Conservation (phyloP, 768 basidiomycete species). For the Holtermanniella nyarrowii region DNA sequence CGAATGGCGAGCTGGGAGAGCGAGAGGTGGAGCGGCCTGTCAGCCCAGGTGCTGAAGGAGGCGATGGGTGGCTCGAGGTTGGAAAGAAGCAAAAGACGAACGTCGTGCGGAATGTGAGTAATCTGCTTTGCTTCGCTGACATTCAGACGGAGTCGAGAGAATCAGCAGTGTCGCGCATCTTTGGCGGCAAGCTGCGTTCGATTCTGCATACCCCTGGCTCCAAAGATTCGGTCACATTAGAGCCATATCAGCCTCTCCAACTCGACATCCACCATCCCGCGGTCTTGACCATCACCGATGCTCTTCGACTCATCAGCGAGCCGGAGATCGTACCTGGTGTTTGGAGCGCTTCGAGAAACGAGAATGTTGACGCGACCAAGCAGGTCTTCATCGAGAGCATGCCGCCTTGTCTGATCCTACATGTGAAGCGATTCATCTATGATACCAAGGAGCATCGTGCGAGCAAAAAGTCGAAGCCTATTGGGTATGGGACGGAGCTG, state of each 20-base stretch:
- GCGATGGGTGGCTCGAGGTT: conserved; percentile 84
- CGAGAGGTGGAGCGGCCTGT: conserved; percentile 34
- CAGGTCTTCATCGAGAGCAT: conserved; percentile 67
- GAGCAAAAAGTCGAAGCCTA: conserved; percentile 74
- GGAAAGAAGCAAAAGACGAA: conserved; percentile 74
- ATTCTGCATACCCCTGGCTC: conserved; percentile 68
- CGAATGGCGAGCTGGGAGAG: conserved; percentile 30
- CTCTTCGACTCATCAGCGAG: conserved; percentile 62
- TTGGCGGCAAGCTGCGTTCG: conserved; percentile 84
- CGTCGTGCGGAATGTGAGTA: conserved; percentile 65
- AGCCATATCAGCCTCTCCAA: conserved; percentile 81
- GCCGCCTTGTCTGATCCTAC: conserved; percentile 73
- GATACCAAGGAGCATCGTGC: conserved; percentile 64
- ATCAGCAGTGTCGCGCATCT: conserved; percentile 81
- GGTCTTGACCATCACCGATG: conserved; percentile 70
- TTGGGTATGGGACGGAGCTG: conserved; percentile 66
- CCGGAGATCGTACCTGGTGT: conserved; percentile 69
- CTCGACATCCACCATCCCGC: conserved; percentile 77
- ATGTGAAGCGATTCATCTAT: conserved; percentile 84
- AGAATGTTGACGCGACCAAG: conserved; percentile 61
- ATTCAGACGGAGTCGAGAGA: conserved; percentile 66
- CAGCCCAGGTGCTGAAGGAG: conserved; percentile 41
- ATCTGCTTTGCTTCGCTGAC: not conserved
- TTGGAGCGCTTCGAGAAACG: conserved; percentile 50
- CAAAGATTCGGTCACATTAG: conserved; percentile 71